Base-by-base conservation (phyloP, 352 stramenopile species). In the Globisporangium spiculum region DNA sequence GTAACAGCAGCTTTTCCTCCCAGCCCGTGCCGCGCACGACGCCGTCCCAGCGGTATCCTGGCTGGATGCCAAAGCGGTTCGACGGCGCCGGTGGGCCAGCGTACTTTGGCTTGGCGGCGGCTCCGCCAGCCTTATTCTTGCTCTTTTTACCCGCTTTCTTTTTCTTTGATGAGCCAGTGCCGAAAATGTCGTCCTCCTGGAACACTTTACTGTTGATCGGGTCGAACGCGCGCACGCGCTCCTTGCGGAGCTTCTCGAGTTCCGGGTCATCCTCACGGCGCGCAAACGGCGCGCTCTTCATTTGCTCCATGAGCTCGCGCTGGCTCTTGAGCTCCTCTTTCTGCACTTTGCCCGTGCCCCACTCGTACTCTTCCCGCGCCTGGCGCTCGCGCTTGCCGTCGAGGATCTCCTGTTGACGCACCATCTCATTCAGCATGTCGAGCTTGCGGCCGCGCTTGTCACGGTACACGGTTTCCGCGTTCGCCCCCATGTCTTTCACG, bases 31-130 rank as follows among this genome's bases (percentile, higher is more conserved):
- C 92, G 18, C 97, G 87, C 70, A 99, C 97, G 56, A 99, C 89
- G 34, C 97, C 98, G 77, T 99, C 97, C 98, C 98, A 99, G n/a
- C 97, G 89, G 79, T 99, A 99, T 24, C 98, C 98, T 27, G 98
- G 97, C 30, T 74, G 63, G 60, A 99, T 98, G 53, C 86, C 83
- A 71, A 98, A 97, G 32, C 88, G 86, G 62, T 95, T 95, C 32
- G 84, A 77, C 27, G 84, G 85, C 20, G 88, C 83, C n/a, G 82
- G 83, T 14, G 87, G 87, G 3, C 87, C 87, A 0, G 81, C 66
- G 63, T 95, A 95, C 60, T 84, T 87, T 0, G 82, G 85, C 50
- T 92, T 92, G 24, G 1, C 32, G 38, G 38, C 38, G 38, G 12
- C 38, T 46, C 12, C 14, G 30, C n/a, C 61, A 6, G 46, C 57